Base-by-base conservation (phyloP, 2,329 filamentous ascomycete genomes). In the Neopestalotiopsis clavispora region DNA sequence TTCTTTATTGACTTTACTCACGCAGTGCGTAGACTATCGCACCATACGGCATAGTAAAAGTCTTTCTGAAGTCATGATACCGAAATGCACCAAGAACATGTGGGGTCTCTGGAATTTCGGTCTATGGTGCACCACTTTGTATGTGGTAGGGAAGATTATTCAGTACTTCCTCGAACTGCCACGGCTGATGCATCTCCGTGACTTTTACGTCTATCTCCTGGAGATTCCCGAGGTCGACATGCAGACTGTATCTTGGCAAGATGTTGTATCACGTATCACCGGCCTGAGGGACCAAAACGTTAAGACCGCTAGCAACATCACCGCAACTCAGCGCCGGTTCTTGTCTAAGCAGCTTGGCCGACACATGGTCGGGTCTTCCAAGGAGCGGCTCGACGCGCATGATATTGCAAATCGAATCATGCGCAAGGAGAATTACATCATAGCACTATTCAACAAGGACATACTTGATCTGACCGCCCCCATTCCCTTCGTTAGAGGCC, bases 391-490 rank as follows among this genome's bases (percentile, higher is more conserved):
- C 74, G 96, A 98, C 80, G 96, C 96, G 12, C 94, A 98, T 75
- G 96, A 98, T 76, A 98, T 99, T 78, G 96, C 96, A 6, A 99
- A 98, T 77, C 90, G 96, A 40, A 83, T 99, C 60, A 98, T 99
- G 96, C 91, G 96, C 69, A 92, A 94, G 76, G 95, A 98, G 71
- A 99, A 99, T 76, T 99, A 98, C 75, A 88, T 98, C 71, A 98
- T 99, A 75, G 96, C 96, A 4, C 86, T 99, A 75, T 94, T 98
- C 82, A 99, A 99, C 84, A 98, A 99, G 80, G 96, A 98, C 70
- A 89, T 98, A 49, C 81, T 99, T 57, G 91, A 99, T 77, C 84
- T 98, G 60, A 94, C 93, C 0, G 86, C 98, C 2, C 94, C 94
- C 1, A 81, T 99, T 2, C 96, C 96, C 0, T 95, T 98, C 71